Conservation (phyloP, 192 early-diverging fungal genomes). For the Allomyces macrogynus region DNA sequence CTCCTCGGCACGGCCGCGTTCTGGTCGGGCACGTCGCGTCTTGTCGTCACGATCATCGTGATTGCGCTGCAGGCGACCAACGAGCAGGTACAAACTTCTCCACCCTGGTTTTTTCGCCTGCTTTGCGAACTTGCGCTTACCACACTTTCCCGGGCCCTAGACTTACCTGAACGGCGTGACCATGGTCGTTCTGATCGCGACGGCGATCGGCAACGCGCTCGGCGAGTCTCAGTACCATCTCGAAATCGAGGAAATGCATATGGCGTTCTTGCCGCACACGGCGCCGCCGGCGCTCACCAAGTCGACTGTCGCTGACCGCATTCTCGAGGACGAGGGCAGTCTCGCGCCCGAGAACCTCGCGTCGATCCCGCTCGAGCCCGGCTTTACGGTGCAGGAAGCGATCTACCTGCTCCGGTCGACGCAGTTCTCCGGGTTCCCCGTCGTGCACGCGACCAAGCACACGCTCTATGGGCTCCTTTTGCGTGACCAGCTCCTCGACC, state of each 20-base stretch:
- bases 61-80: neutral
- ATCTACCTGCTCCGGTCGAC: neutral
- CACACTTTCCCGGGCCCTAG: neutral
- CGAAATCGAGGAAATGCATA: neutral
- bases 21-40: neutral
- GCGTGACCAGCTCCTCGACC: neutral
- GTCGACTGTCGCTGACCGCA: neutral
- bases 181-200: neutral
- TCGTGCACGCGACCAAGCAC: neutral
- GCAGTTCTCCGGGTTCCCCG: neutral
- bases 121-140: too few relatives aligned
- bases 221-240: neutral
- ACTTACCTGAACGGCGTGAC: neutral
- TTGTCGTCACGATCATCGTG: neutral
- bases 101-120: too few relatives aligned
- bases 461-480: neutral
- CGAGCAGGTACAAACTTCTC: neutral
- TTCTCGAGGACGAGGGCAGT: neutral
- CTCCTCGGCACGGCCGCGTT: neutral
- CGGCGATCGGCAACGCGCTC: neutral
- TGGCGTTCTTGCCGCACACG: neutral
- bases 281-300: neutral
- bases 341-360: too few relatives aligned
- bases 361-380: neutral
- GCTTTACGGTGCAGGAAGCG: neutral